A percentile compares a stretch with the other conserved stretches of the same genome.
These are phyloP conservation scores for Salix dunnii DNA, from an alignment of 345 rosid genomes.

Conservation along the genomic window DNA sequence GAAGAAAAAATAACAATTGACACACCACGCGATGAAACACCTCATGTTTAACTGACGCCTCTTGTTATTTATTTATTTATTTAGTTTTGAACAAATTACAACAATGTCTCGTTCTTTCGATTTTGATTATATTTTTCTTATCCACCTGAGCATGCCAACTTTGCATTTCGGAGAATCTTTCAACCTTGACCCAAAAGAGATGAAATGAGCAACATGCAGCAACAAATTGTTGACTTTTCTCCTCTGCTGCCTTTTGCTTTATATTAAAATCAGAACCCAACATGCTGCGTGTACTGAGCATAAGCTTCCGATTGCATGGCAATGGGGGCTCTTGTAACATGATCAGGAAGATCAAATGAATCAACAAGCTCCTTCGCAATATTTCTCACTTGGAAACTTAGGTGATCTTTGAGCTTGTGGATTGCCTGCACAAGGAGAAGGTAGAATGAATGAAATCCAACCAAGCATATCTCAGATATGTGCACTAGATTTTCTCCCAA, in stretches of 20 bases:
- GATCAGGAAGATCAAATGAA: slow-evolving; percentile 78
- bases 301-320: slow-evolving; percentile 94
- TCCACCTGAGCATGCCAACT: background rate
- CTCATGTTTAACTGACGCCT: no score
- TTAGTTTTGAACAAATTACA: background rate
- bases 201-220: background rate
- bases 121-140: background rate
- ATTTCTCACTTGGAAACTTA: slow-evolving; percentile 85
- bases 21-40: no score
- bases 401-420: slow-evolving; percentile 77
- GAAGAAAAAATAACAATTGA: no score
- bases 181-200: background rate
- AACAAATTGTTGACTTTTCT: background rate
- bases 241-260: background rate
- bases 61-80: no score
- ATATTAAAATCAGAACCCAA: slow-evolving; percentile 51
- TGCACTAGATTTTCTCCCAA: background rate
- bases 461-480: background rate
- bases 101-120: background rate
- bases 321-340: slow-evolving; percentile 85
- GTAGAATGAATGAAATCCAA: background rate
- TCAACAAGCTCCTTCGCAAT: slow-evolving; percentile 77
- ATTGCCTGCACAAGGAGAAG: slow-evolving; percentile 55
- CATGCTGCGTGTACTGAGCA: slow-evolving; percentile 75
- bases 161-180: background rate